A percentile compares a stretch with the other conserved stretches of the same genome.
These are phyloP conservation scores for Mycena amicta DNA, from an alignment of 768 basidiomycete genomes.

Conservation along the genomic window DNA sequence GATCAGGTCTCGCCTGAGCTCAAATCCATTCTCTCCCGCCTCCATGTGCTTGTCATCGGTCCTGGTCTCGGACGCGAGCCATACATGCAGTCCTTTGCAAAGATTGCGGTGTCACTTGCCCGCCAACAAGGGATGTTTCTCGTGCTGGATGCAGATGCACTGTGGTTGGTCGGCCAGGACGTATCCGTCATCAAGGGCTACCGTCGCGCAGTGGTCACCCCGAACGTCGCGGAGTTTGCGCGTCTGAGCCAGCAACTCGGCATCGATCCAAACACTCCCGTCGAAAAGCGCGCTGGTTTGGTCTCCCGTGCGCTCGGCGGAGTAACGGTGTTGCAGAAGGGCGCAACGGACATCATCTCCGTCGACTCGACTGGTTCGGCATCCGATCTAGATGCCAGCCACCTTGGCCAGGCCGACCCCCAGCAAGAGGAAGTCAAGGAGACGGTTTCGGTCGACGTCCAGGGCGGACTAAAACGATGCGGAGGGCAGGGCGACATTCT, in stretches of 20 bases:
- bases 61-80: constrained; percentile 91
- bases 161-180: constrained; percentile 81
- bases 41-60: constrained; percentile 92
- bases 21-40: constrained; percentile 72
- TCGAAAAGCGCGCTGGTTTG: constrained; percentile 60
- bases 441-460: constrained; percentile 62
- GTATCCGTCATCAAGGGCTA: constrained; percentile 79
- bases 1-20: constrained; percentile 55
- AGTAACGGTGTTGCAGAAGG: constrained; percentile 90
- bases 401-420: constrained; percentile 45
- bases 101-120: constrained; percentile 75
- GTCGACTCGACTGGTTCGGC: constrained; percentile 66
- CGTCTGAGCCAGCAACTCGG: constrained; percentile 77
- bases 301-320: constrained; percentile 81
- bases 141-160: constrained; percentile 92
- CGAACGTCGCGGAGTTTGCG: constrained; percentile 92
- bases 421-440: constrained; percentile 58
- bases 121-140: constrained; percentile 78
- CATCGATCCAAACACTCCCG: constrained; percentile 54
- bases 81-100: constrained; percentile 87
- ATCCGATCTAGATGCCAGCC: constrained; percentile 47
- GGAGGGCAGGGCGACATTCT: constrained; percentile 97
- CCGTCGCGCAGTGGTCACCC: constrained; percentile 85
- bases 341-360: constrained; percentile 78
- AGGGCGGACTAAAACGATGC: constrained; percentile 88